phyloP scores from a whole-genome alignment of 2,329 filamentous ascomycete species.

The Penicillium sp. region DNA sequence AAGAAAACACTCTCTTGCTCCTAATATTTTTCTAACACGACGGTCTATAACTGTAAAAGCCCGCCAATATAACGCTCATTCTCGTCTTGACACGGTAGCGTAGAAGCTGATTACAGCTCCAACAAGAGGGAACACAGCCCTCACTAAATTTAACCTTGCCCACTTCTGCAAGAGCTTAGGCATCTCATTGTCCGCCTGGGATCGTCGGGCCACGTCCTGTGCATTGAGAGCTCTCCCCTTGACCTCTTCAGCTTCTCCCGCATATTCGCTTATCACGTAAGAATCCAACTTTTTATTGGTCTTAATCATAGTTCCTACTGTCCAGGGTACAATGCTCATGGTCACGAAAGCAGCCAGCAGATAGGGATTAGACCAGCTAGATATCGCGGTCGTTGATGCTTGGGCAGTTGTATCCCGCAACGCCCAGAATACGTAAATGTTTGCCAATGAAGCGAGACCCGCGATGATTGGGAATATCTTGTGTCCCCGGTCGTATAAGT shows the following conservation, averaged over 20 bases:
- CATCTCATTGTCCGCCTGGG: slow-evolving; percentile 18
- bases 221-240: slow-evolving; percentile 6
- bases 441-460: slow-evolving; percentile 57
- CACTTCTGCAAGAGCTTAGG: slow-evolving; percentile 19
- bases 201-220: slow-evolving; percentile 15
- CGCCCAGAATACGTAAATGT: slow-evolving; percentile 42
- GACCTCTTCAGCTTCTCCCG: slow-evolving; percentile 18
- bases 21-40: too few species aligned
- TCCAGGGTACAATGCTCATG: slow-evolving; percentile 31
- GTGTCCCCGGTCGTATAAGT: slow-evolving; percentile 53
- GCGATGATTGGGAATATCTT: slow-evolving; percentile 57
- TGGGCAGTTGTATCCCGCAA: slow-evolving; percentile 5
- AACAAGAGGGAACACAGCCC: slow-evolving; percentile 23
- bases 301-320: slow-evolving; percentile 24
- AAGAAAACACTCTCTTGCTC: too few species aligned
- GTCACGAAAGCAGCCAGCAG: slow-evolving; percentile 25
- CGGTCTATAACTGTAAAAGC: too few species aligned
- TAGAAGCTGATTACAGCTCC: slow-evolving; percentile 29
- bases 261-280: slow-evolving; percentile 24
- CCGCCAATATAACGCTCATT: neutral
- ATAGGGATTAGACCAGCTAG: slow-evolving; percentile 19
- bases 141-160: slow-evolving; percentile 24
- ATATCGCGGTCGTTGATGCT: slow-evolving; percentile 5
- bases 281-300: slow-evolving; percentile 28
- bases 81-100: slow-evolving; percentile 12